These are phyloP conservation scores for Podila clonocystis DNA, from an alignment of 192 early-diverging fungal genomes.

Conservation along the genomic window DNA sequence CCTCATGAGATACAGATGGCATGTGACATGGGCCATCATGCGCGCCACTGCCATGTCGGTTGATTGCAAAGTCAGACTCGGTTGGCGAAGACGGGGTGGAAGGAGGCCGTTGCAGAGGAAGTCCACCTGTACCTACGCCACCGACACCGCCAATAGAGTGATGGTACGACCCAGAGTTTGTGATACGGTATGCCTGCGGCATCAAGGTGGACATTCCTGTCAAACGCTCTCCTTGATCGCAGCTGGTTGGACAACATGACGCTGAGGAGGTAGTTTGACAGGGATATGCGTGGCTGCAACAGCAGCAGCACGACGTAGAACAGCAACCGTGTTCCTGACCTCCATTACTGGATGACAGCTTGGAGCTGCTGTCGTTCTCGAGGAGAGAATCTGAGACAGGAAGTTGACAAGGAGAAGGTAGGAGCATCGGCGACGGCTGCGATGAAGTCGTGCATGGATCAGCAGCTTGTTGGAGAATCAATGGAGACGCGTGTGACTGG, in stretches of 20 bases:
- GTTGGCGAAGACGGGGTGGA: constrained; percentile 11
- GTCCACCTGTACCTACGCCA: not conserved
- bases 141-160: too few species aligned
- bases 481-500: not conserved
- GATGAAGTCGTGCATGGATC: not conserved
- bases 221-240: not conserved
- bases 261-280: too few species aligned
- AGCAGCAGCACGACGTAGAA: too few species aligned
- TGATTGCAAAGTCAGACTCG: constrained; percentile 10
- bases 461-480: not conserved
- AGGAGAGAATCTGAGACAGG: not conserved
- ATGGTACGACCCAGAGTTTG: too few species aligned
- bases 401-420: not conserved
- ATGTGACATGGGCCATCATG: not conserved
- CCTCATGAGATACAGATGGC: not conserved
- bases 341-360: not conserved
- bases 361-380: not conserved
- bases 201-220: not conserved
- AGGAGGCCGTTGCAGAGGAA: not conserved
- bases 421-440: not conserved
- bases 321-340: too few species aligned
- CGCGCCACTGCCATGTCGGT: not conserved
- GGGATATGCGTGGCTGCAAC: too few species aligned
- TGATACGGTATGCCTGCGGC: too few species aligned
- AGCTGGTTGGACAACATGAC: too few species aligned